Base-by-base conservation (phyloP, 2,329 filamentous ascomycete genomes). In the Sclerotinia trifoliorum region DNA sequence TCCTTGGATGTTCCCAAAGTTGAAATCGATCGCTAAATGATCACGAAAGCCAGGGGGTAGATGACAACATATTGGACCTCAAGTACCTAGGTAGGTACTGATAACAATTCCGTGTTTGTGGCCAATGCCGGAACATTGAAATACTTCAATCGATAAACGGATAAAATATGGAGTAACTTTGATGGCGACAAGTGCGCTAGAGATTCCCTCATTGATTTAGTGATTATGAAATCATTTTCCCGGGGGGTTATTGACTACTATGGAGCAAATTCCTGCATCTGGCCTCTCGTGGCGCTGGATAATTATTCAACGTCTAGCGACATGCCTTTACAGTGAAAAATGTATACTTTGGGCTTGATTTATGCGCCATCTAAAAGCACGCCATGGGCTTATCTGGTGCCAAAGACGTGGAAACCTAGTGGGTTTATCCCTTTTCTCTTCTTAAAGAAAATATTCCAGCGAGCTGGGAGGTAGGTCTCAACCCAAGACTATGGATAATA, bases 31-130 rank as follows among this genome's bases (percentile, higher is more conserved):
- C 24, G 32, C 61, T 32, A 32, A 64, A 24, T n/a, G 39, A 66
- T 54, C 21, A 66, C 66, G 66, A 65, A n/a, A 65, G 39, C 52
- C 42, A 54, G 49, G 66, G 66, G 66, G 32, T 11, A 42, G 48
- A 68, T 68, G 61, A 68, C 66, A 68, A 68, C 66, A 68, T 68
- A 44, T 62, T 56, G 54, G 32, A 32, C 29, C 15, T 19, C 52
- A 15, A 42, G 21, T 32, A 21, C n/a, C n/a, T n/a, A n/a, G n/a
- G n/a, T n/a, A n/a, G n/a, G 21, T 44, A 35, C 56, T 62, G 56
- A 67, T 67, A 67, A 62, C 35, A 26, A 51, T 54, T 49, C 54
- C 48, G 35, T 42, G 32, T 39, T 42, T 42, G 35, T 29, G 26
- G 24, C 65, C 49, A 67, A 67, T 49, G 46, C 35, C 10, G 32